These are phyloP conservation scores for Sindora glabra DNA, from an alignment of 306 rosid genomes.

Conservation along the genomic window DNA sequence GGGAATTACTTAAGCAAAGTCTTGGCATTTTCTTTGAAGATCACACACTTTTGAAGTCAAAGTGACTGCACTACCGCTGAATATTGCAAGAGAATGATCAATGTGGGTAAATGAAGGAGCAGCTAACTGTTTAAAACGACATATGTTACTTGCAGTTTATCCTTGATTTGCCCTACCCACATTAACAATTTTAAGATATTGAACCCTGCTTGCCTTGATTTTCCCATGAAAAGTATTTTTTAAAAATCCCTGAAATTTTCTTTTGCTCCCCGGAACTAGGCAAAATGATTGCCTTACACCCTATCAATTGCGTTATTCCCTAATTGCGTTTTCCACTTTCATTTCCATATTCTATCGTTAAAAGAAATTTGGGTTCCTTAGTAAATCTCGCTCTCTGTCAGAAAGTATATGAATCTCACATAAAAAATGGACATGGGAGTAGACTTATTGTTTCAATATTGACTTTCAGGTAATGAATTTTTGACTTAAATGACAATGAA, in stretches of 20 bases:
- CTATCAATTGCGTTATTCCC: no score
- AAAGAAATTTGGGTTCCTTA: no score
- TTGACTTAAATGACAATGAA: no score
- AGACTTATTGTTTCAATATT: no score
- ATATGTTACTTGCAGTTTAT: slow-evolving; percentile 8
- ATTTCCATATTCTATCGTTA: no score
- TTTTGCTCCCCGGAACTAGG: slow-evolving; percentile 24
- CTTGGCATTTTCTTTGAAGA: neutral
- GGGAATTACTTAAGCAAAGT: neutral
- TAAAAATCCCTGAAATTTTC: neutral
- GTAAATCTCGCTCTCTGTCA: no score
- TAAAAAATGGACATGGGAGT: no score
- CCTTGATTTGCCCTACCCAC: slow-evolving; percentile 19
- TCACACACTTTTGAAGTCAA: slow-evolving; percentile 7
- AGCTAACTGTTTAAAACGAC: slow-evolving; percentile 21
- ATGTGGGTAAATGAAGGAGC: slow-evolving; percentile 16
- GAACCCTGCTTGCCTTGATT: slow-evolving; percentile 16
- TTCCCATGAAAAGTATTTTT: neutral
- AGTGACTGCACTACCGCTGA: no score
- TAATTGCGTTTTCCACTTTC: no score
- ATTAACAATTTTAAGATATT: slow-evolving; percentile 7
- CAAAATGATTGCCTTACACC: no score
- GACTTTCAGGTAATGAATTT: no score
- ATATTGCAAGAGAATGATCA: slow-evolving; percentile 16
- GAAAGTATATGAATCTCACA: no score